These are phyloP conservation scores for Handroanthus guayacan DNA, from an alignment of 257 asterid genomes.

Conservation along the genomic window DNA sequence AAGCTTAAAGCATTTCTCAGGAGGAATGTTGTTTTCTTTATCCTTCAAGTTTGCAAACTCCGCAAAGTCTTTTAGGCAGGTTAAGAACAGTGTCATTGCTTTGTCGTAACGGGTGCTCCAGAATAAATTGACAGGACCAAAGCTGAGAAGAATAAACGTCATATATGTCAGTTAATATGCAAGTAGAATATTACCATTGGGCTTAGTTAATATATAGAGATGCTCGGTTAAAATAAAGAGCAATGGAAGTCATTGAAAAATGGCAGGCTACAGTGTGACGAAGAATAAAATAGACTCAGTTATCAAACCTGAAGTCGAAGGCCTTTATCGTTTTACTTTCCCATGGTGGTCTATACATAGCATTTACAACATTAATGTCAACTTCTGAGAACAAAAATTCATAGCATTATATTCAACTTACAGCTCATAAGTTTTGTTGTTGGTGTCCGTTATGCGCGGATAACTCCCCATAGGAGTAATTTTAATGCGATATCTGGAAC, in stretches of 20 bases:
- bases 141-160: conserved; percentile 57
- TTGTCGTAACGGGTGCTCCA: conserved; percentile 99
- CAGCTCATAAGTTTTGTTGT: conserved; percentile 90
- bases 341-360: neutral
- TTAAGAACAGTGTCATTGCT: conserved; percentile 92
- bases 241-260: neutral
- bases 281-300: neutral
- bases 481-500: conserved; percentile 82
- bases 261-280: neutral
- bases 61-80: conserved; percentile 95
- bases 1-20: conserved; percentile 87
- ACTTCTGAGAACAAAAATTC: conserved; percentile 21
- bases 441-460: conserved; percentile 94
- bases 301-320: neutral
- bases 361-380: conserved; percentile 12
- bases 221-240: neutral
- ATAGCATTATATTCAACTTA: conserved; percentile 50
- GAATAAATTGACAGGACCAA: conserved; percentile 97
- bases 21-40: conserved; percentile 85
- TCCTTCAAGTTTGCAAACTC: conserved; percentile 93
- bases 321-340: conserved; percentile 3
- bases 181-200: neutral
- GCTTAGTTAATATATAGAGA: conserved; percentile 23
- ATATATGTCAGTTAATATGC: conserved; percentile 24
- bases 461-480: conserved; percentile 98